Conservation (phyloP, 345 rosid genomes). For the Syzygium jambos region DNA sequence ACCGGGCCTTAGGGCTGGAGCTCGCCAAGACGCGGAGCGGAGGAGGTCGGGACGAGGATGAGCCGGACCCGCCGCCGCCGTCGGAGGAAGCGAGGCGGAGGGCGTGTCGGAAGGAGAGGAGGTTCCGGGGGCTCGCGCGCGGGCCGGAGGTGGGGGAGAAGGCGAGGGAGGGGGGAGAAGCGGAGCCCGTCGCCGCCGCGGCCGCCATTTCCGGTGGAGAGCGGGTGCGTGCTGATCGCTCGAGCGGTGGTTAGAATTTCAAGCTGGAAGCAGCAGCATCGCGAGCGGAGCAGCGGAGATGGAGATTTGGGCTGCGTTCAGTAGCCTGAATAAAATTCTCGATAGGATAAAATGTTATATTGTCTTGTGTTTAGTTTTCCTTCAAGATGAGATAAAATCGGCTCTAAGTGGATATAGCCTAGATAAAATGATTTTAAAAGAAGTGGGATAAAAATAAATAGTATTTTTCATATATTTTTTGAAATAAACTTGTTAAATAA, state of each 20-base stretch:
- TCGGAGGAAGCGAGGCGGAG: constrained; percentile 4
- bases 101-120: neutral
- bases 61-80: neutral
- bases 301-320: neutral
- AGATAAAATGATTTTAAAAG: no score
- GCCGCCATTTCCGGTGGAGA: neutral
- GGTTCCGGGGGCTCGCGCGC: constrained; percentile 5
- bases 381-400: no score
- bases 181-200: neutral
- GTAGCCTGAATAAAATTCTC: no score
- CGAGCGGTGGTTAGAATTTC: neutral
- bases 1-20: constrained; percentile 55
- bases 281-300: neutral
- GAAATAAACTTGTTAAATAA: no score
- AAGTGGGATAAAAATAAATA: no score
- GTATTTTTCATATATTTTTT: no score
- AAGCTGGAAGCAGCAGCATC: neutral
- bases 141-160: constrained; percentile 15
- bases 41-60: constrained; percentile 12
- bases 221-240: neutral
- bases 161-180: constrained; percentile 8
- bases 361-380: no score
- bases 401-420: no score
- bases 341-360: no score
- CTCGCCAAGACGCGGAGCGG: constrained; percentile 38